phyloP scores from a whole-genome alignment of 148 eudicot genomes.

The Fagopyrum homotropicum region DNA sequence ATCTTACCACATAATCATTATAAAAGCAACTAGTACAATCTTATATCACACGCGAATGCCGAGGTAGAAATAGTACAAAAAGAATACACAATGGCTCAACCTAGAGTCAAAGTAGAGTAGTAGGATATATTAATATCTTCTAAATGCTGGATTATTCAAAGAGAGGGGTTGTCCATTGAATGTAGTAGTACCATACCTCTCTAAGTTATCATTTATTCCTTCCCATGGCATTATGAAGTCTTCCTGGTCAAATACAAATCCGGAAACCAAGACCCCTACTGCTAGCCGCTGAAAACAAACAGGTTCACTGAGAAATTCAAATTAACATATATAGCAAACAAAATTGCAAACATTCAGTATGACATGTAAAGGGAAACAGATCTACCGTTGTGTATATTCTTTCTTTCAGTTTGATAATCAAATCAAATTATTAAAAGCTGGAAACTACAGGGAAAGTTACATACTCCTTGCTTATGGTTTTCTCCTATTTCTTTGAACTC shows the following conservation, averaged over 20 bases:
- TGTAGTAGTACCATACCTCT: conserved; percentile 44
- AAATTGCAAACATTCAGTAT: neutral
- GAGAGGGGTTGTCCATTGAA: too few relatives aligned
- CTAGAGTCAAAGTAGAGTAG: neutral
- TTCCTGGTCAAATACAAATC: conserved; percentile 81
- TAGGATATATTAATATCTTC: too few relatives aligned
- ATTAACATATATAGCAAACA: neutral
- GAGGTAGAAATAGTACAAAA: neutral
- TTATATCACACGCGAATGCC: neutral
- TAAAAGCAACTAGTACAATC: neutral
- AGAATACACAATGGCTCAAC: neutral
- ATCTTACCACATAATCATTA: neutral
- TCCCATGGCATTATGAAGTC: conserved; percentile 96
- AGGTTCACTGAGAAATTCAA: neutral
- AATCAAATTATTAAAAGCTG: neutral
- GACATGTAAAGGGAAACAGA: neutral
- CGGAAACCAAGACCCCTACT: conserved; percentile 80
- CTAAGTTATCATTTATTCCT: conserved; percentile 64
- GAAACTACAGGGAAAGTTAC: conserved; percentile 22
- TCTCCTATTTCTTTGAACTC: conserved; percentile 85
- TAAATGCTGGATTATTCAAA: too few relatives aligned
- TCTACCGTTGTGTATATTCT: neutral
- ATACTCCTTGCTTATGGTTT: conserved; percentile 92
- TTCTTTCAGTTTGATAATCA: conserved; percentile 4
- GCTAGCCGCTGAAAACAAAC: conserved; percentile 71